Percentiles rank a stretch among this genome's conserved stretches.
Conservation (phyloP, 164 flowering plant genomes). For the Echeveria elegans region DNA sequence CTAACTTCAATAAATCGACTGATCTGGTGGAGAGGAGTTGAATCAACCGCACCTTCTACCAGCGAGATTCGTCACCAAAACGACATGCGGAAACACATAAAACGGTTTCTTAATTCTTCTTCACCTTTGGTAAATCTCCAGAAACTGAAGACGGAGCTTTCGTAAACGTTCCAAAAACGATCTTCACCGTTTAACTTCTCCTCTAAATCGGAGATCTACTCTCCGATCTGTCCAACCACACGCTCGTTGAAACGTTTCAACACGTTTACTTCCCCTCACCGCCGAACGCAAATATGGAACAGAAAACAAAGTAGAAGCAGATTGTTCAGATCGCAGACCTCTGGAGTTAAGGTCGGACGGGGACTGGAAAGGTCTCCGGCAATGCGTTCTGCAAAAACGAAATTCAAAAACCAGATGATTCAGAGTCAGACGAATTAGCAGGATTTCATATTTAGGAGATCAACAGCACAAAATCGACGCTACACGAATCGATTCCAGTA, state of each 20-base stretch:
- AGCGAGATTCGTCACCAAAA: neutral
- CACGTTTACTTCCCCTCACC: no score
- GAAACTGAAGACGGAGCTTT: neutral
- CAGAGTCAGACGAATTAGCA: neutral
- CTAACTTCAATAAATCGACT: no score
- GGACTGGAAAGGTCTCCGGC: neutral
- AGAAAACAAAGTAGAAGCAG: neutral
- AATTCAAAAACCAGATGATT: neutral
- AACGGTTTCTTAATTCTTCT: neutral
- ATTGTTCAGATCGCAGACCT: neutral
- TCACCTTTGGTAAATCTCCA: neutral
- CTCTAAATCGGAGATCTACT: neutral
- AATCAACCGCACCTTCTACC: neutral
- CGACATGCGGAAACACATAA: neutral
- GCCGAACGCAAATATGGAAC: no score
- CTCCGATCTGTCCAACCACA: no score
- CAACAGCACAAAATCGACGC: neutral
- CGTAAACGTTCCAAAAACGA: neutral
- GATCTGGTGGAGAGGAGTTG: neutral
- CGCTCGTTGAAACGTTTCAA: no score
- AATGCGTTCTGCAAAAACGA: slow-evolving; percentile 1
- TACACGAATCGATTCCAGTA: neutral
- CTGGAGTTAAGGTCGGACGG: neutral
- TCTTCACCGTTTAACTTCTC: neutral
- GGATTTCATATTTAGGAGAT: neutral